Evolutionary conservation across 2,329 filamentous ascomycete genomes (phyloP), one percentile per base, ranked within the genome.

Genomic region (Aspergillus spinulosporus): DNA sequence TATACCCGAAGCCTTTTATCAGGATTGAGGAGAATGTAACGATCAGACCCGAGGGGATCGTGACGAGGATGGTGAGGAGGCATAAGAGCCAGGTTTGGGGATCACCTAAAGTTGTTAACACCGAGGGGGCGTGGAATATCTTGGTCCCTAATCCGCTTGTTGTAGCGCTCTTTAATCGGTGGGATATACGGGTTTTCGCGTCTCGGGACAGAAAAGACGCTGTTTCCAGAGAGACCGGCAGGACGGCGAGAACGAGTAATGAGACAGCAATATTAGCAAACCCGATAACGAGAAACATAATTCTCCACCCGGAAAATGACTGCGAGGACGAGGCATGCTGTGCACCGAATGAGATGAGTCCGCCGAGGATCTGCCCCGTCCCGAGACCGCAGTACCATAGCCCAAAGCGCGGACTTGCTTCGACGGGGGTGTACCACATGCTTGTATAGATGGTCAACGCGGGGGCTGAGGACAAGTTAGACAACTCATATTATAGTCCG

Each of bases 1-100:
- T 72, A 58, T 78, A 80, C 5, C 77, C 78, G 44, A 78, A 76
- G 12, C 71, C 71, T 40, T 59, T 61, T 39, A 71, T 71, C 12
- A 80, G 70, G 7, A 77, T 78, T 2, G 72, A 69, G 8, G 73
- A 75, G 60, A 77, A 80, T 29, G 74, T 77, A 14, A 72, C 75
- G 11, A 80, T 69, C 3, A 76, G 76, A 9, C 77, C 77, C 52
- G 76, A 79, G 1, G 75, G 75, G 12, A 78, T 72, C 28, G 65
- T 62, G 45, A 63, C 71, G 1, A 72, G 60, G 47, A 76, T 68
- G 2, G 69, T 73, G n/a, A 69, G 36, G 60, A 69, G 43, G 5
- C 62, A 59, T 1, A 67, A 42, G 14, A 67, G 42, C 57, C 59
- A 65, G 0, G 62, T 68, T 40, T 67, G 66, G 1, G 63, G 12